Evolutionary conservation across 2,329 filamentous ascomycete genomes (phyloP), one percentile per base, ranked within the genome.

Genomic region (Sarocladiaceae sp.): DNA sequence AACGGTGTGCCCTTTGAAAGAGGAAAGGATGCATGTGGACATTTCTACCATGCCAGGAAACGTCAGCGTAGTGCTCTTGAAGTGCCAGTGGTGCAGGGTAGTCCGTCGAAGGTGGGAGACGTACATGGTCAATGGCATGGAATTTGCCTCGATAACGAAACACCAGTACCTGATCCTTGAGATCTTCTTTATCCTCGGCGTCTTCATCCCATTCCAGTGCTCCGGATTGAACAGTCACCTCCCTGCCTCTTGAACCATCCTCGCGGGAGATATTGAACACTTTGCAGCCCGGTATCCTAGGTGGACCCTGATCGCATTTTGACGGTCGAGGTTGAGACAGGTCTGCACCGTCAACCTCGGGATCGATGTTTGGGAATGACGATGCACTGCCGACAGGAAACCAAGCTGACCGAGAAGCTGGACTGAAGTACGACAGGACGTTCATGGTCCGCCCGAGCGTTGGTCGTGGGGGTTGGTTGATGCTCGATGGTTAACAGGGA

Each of bases 61-160:
- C 10, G 29, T 50, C 40, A 51, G 44, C 47, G 25, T n/a, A n/a
- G n/a, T n/a, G n/a, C n/a, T n/a, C n/a, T n/a, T n/a, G 18, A 17
- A 23, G 2, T 10, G 29, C 49, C 40, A 51, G 44, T 40, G 25
- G 33, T 15, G 39, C 6, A 12, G 35, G 29, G 12, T 18, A 49
- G 39, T 23, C 6, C 15, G 25, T 7, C 26, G 6, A 35, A n/a
- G n/a, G n/a, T n/a, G n/a, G n/a, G n/a, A n/a, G 25, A 66, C 78
- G 71, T 60, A 87, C 84, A 69, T 88, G 84, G 54, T 88, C 83
- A 20, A 88, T 70, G 0, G 85, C 86, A 59, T 87, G 78, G n/a
- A 88, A 72, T 54, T 78, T 82, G 3, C 78, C 80, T 50, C 75
- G 77, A 59, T 85, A 85, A 57, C 75, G 75, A 56, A 87, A 88